A percentile compares a stretch with the other conserved stretches of the same genome.
Evolutionary conservation across 1,284 basidiomycete species (phyloP).

Genomic region (Puccinia novopanici): DNA sequence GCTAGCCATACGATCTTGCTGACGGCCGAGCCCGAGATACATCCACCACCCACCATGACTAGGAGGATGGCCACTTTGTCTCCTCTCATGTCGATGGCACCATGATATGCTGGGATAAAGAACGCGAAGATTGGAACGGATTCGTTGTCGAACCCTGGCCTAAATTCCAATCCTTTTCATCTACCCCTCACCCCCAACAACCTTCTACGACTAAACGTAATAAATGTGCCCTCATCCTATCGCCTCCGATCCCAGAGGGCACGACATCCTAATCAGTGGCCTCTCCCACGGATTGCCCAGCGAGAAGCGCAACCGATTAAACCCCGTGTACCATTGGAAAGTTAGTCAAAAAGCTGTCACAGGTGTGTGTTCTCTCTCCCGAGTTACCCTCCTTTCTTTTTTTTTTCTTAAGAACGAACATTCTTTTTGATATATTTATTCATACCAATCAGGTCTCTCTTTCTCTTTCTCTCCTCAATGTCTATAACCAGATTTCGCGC

Average conservation of each 20-base stretch:
- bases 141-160: conserved; percentile 27
- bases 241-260: background rate
- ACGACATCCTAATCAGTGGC: conserved; percentile 28
- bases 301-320: conserved; percentile 38
- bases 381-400: background rate
- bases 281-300: background rate
- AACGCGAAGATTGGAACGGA: conserved; percentile 34
- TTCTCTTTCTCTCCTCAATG: background rate
- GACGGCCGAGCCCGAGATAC: conserved; percentile 55
- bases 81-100: conserved; percentile 43
- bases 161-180: background rate
- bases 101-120: conserved; percentile 46
- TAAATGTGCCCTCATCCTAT: background rate
- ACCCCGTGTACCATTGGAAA: conserved; percentile 47
- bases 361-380: conserved; percentile 16
- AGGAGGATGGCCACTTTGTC: conserved; percentile 12
- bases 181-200: conserved; percentile 13
- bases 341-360: conserved; percentile 27
- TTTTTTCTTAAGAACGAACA: background rate
- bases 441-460: conserved; percentile 25
- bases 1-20: conserved; percentile 58
- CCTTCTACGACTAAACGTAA: background rate
- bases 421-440: background rate
- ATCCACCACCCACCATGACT: conserved; percentile 51
- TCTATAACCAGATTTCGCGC: conserved; percentile 71